A percentile compares a stretch with the other conserved stretches of the same genome.
Evolutionary conservation across 305 asterid genomes (phyloP).

Genomic region (Lippia alba): DNA sequence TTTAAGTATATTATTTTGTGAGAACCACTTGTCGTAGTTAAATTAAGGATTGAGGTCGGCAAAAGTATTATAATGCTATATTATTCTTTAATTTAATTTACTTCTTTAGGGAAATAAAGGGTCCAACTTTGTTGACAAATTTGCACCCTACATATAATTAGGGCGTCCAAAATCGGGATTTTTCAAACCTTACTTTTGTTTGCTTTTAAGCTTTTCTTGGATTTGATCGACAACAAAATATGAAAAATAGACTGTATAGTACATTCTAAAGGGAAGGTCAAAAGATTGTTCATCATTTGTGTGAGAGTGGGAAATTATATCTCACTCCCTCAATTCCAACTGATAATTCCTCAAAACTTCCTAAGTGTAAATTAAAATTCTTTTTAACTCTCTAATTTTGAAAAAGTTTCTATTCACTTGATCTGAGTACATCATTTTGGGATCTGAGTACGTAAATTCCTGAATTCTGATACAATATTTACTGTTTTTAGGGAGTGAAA

Average conservation of each 20-base stretch:
- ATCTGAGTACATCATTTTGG: too few relatives aligned
- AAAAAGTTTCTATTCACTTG: too few relatives aligned
- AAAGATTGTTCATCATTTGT: not conserved
- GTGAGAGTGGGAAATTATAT: too few relatives aligned
- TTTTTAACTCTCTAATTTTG: too few relatives aligned
- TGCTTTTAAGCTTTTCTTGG: constrained; percentile 25
- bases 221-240: constrained; percentile 25
- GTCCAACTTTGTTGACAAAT: constrained; percentile 38
- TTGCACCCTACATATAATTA: constrained; percentile 25
- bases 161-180: constrained; percentile 23
- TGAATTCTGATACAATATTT: too few relatives aligned
- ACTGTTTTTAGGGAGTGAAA: too few relatives aligned
- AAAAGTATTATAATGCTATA: not conserved
- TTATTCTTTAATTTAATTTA: not conserved
- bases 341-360: too few relatives aligned
- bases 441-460: too few relatives aligned
- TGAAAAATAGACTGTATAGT: not conserved
- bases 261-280: not conserved
- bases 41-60: constrained; percentile 35
- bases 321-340: too few relatives aligned
- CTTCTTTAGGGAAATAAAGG: constrained; percentile 22
- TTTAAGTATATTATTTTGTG: not conserved
- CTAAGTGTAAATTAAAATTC: too few relatives aligned
- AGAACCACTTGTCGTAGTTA: constrained; percentile 26
- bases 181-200: constrained; percentile 19